These are phyloP conservation scores for Smittium culicis DNA, from an alignment of 371 early-diverging fungal species.

Conservation along the genomic window DNA sequence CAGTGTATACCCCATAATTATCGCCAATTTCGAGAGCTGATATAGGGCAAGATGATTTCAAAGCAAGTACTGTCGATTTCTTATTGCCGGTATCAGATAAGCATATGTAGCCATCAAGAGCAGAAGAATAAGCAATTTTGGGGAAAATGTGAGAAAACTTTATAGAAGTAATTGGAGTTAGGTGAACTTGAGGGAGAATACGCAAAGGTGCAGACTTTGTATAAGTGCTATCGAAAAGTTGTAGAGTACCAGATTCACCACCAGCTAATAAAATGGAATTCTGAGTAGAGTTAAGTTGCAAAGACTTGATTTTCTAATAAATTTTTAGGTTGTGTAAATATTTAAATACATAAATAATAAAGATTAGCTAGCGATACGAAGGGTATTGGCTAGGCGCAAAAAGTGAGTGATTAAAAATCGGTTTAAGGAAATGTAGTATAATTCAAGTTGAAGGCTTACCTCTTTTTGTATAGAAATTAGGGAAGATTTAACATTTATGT, in stretches of 20 bases:
- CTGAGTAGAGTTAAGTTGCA: background rate
- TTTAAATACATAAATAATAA: too few species aligned
- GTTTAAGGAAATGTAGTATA: too few species aligned
- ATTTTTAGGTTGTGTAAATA: too few species aligned
- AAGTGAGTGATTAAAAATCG: too few species aligned
- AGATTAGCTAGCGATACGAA: too few species aligned
- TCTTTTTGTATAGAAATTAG: too few species aligned
- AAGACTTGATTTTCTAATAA: background rate
- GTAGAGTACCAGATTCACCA: background rate
- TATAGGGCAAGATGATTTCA: background rate
- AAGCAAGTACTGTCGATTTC: background rate
- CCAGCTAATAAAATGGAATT: background rate
- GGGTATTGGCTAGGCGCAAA: too few species aligned
- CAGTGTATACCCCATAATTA: background rate
- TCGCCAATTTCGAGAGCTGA: background rate
- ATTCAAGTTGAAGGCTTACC: too few species aligned
- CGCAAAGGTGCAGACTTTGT: background rate
- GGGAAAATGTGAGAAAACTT: background rate
- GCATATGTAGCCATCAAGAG: background rate
- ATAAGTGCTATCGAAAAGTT: constrained; percentile 3
- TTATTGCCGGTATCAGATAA: background rate
- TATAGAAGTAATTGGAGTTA: background rate
- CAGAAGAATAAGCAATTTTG: background rate
- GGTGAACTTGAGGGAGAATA: background rate
- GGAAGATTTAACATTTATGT: too few species aligned